phyloP scores from a whole-genome alignment of 306 rosid genomes.

The Mimosa pudica region DNA sequence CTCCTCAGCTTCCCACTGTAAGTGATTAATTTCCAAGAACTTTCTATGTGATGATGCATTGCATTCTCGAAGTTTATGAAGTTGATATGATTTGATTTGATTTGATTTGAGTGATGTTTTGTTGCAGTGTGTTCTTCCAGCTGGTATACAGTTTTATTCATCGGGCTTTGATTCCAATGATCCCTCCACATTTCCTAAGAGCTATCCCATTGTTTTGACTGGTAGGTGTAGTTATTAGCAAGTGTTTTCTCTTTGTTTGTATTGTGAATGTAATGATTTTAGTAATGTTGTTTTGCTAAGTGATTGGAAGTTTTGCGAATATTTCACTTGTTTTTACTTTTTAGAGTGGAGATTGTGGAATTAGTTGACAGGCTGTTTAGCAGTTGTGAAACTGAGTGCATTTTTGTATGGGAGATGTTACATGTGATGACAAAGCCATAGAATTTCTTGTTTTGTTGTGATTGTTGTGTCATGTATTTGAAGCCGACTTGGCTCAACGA shows the following conservation, averaged over 20 bases:
- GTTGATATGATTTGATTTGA: constrained; percentile 25
- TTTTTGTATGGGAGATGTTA: constrained; percentile 24
- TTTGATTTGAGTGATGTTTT: constrained; percentile 20
- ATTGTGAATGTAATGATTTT: neutral
- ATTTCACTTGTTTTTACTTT: constrained; percentile 28
- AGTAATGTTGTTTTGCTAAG: neutral
- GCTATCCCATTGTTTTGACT: constrained; percentile 92
- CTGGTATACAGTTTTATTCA: constrained; percentile 75
- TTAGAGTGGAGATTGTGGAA: neutral
- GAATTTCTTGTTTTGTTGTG: constrained; percentile 25
- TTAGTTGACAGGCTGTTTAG: constrained; percentile 22
- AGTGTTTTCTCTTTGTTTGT: constrained; percentile 19
- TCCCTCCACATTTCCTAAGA: constrained; percentile 73
- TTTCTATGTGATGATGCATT: constrained; percentile 1
- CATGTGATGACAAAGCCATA: neutral
- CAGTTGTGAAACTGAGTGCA: constrained; percentile 1
- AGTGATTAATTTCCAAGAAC: constrained; percentile 30
- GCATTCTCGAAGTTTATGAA: constrained; percentile 1
- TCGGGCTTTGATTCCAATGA: constrained; percentile 74
- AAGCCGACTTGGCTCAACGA: no score
- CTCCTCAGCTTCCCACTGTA: constrained; percentile 95
- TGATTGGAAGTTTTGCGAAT: constrained; percentile 26
- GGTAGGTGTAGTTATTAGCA: constrained; percentile 48
- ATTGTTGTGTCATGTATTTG: neutral
- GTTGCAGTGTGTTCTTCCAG: constrained; percentile 94